A percentile compares a stretch with the other conserved stretches of the same genome.
These are phyloP conservation scores for Suillus spraguei DNA, from an alignment of 768 basidiomycete species.

Conservation along the genomic window DNA sequence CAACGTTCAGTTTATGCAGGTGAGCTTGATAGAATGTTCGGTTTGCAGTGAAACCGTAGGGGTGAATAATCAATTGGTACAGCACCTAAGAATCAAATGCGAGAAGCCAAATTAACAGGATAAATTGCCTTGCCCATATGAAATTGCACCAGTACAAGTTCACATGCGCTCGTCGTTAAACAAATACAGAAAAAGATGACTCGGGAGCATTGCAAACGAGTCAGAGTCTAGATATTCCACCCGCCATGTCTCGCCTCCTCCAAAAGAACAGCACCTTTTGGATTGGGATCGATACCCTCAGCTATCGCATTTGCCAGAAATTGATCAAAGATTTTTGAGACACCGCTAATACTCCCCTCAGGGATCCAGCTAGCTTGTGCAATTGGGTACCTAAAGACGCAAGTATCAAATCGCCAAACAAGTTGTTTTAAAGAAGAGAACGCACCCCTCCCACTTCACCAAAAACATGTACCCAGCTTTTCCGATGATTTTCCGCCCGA, in stretches of 20 bases:
- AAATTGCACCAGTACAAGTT: background rate
- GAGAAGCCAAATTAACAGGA: background rate
- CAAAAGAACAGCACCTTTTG: constrained; percentile 21
- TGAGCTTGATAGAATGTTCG: background rate
- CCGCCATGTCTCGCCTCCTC: constrained; percentile 27
- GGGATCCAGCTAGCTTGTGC: constrained; percentile 33
- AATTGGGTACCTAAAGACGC: constrained; percentile 27
- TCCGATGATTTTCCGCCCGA: constrained; percentile 27
- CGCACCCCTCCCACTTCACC: constrained; percentile 38
- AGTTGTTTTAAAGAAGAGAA: background rate
- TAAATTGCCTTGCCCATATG: background rate
- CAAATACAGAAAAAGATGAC: background rate
- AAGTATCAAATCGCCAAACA: background rate
- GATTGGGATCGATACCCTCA: constrained; percentile 23
- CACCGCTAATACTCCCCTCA: constrained; percentile 27
- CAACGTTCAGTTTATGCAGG: background rate
- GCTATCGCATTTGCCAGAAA: constrained; percentile 21
- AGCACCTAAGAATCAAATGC: background rate
- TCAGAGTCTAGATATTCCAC: constrained; percentile 11
- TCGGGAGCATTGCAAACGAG: background rate
- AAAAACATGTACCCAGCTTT: constrained; percentile 26
- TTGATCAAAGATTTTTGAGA: constrained; percentile 14
- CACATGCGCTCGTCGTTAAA: background rate
- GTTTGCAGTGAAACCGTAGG: background rate
- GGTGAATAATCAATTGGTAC: background rate